Base-by-base conservation (phyloP, 305 asterid genomes). In the Fraxinus paxiana region DNA sequence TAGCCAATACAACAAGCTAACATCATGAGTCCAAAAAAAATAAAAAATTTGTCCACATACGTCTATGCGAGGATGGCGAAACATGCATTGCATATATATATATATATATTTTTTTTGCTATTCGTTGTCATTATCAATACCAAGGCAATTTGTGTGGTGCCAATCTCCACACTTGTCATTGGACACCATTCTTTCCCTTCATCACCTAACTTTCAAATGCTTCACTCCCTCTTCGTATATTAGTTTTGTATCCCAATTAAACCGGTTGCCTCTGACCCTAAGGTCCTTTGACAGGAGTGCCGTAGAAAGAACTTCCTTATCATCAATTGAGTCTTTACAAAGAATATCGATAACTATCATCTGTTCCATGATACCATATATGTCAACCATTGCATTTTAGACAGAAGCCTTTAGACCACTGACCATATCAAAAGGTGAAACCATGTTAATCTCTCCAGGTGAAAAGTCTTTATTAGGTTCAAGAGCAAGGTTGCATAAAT, bases 151-250 rank as follows among this genome's bases (percentile, higher is more conserved):
- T 1, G 97, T 92, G 61, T 92, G 99, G 89, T 92, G 94, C 97
- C 99, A 95, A 26, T 84, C 80, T 84, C 88, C 97, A 30, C 97
- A 92, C 18, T 90, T 80, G 81, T 93, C 97, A 77, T 97, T 93
- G 0, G 96, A 85, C 34, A 93, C 89, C 98, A 93, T 95, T 80
- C 97, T 90, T 81, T 95, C 98, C 2, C 96, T 97, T 95, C 98
- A 7, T 92, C 98, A 92, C 37, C 76, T 87, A 0, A 93, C 97
- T 0, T 84, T 91, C 98, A 97, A 95, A 17, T 75, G 87, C 65
- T 90, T 97, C 0, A 63, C 33, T 20, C 97, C 97, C 51, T 96
- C 96, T 83, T 94, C 91, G 15, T 87, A 80, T 69, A 86, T 93
- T 90, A 89, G 69, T 5, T 83, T 89, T 1, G 82, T 86, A 2